Percentiles rank a stretch among this genome's conserved stretches.
Evolutionary conservation across 2,329 filamentous ascomycete species (phyloP).

Genomic region (Orbilia quercus): DNA sequence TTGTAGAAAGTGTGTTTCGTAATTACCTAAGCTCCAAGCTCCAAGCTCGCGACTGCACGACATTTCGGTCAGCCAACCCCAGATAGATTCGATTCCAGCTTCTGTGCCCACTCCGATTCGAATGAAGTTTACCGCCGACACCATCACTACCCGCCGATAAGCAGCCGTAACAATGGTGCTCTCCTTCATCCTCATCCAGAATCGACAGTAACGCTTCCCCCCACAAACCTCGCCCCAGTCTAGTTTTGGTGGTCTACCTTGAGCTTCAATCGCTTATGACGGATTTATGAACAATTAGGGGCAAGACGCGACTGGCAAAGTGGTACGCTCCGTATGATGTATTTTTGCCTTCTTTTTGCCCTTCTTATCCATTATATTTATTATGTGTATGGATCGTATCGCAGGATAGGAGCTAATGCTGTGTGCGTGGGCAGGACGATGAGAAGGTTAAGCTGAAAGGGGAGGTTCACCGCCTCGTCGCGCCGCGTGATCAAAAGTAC

Average conservation of each 20-base stretch:
- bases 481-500: slow-evolving; percentile 97
- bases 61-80: too few relatives aligned
- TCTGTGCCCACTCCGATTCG: slow-evolving; percentile 2
- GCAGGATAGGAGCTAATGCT: too few relatives aligned
- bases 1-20: too few relatives aligned
- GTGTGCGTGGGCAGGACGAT: slow-evolving; percentile 73
- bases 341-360: slow-evolving; percentile 53
- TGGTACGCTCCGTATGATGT: slow-evolving; percentile 97
- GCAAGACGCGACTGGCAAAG: slow-evolving; percentile 97
- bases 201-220: slow-evolving; percentile 63
- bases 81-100: too few relatives aligned
- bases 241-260: neutral
- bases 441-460: slow-evolving; percentile 99
- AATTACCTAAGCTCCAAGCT: too few relatives aligned
- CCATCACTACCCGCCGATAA: slow-evolving; percentile 27
- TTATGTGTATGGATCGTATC: too few relatives aligned
- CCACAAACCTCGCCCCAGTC: neutral
- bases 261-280: slow-evolving; percentile 6
- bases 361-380: too few relatives aligned
- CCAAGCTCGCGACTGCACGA: too few relatives aligned
- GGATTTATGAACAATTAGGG: slow-evolving; percentile 68
- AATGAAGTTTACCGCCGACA: slow-evolving; percentile 25
- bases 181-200: slow-evolving; percentile 65
- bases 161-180: slow-evolving; percentile 61
- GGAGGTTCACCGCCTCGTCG: slow-evolving; percentile 97